phyloP scores from a whole-genome alignment of 176 grass and related monocot genomes.

The Rhynchospora pubera region DNA sequence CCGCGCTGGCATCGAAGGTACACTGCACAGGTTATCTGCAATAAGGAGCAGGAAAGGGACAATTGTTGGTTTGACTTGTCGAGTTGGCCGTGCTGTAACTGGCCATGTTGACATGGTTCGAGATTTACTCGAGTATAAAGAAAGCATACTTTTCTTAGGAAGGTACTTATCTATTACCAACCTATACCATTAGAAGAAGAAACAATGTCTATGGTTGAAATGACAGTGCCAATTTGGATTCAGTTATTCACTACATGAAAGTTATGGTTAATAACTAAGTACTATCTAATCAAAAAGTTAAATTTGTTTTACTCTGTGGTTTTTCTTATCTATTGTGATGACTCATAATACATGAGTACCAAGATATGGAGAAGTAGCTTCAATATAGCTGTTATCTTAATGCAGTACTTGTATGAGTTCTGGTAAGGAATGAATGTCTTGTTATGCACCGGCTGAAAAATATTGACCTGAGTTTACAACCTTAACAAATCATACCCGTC shows the following conservation, averaged over 20 bases:
- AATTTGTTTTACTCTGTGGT: background rate
- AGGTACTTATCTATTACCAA: conserved; percentile 32
- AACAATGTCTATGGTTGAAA: background rate
- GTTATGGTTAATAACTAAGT: background rate
- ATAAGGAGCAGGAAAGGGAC: conserved; percentile 96
- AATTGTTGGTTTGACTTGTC: conserved; percentile 86
- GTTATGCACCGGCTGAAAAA: background rate
- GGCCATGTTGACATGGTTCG: conserved; percentile 94
- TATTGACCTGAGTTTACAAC: too few relatives aligned
- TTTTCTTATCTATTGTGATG: background rate
- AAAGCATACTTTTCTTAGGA: conserved; percentile 93
- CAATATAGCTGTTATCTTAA: background rate
- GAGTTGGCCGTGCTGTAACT: conserved; percentile 81
- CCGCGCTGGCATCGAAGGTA: conserved; percentile 86
- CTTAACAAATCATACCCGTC: too few relatives aligned
- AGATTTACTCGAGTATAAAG: conserved; percentile 81
- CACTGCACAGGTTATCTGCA: conserved; percentile 96
- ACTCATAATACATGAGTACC: background rate
- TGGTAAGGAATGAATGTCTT: background rate
- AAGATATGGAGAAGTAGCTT: background rate
- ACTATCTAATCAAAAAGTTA: background rate
- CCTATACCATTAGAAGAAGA: background rate
- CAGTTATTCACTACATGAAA: background rate
- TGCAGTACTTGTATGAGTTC: background rate
- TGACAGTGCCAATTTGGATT: background rate